Percentiles rank a stretch among this genome's conserved stretches.
Evolutionary conservation across 805 yeast genomes (phyloP).

Genomic region (Wickerhamomyces bisporus): DNA sequence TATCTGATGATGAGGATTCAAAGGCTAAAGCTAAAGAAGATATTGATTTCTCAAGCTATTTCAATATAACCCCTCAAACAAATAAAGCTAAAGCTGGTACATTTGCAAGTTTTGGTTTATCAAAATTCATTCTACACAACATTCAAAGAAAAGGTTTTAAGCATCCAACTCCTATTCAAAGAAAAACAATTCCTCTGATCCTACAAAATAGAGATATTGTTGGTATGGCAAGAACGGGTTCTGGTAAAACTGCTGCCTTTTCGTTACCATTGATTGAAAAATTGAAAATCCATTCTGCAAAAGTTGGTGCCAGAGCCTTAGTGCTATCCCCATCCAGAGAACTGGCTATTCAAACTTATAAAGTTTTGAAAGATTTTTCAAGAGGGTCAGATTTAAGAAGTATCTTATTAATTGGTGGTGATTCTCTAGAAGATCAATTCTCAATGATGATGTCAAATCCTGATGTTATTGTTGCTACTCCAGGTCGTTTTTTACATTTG

Average conservation of each 20-base stretch:
- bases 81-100: constrained; percentile 72
- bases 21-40: constrained; percentile 31
- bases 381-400: constrained; percentile 79
- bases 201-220: constrained; percentile 89
- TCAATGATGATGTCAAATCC: constrained; percentile 90
- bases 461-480: constrained; percentile 92
- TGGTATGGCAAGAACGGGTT: constrained; percentile 99
- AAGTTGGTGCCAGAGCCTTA: constrained; percentile 83
- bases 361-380: constrained; percentile 83
- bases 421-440: constrained; percentile 95
- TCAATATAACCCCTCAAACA: constrained; percentile 36
- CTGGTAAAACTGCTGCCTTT: constrained; percentile 98
- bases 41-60: constrained; percentile 43
- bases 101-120: constrained; percentile 86
- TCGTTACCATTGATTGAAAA: constrained; percentile 84
- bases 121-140: constrained; percentile 63
- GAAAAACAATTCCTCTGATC: constrained; percentile 89
- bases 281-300: constrained; percentile 77
- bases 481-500: constrained; percentile 94
- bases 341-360: constrained; percentile 87
- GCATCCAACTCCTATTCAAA: constrained; percentile 96
- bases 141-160: constrained; percentile 81
- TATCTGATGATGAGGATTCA: constrained; percentile 45
- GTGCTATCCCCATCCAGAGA: constrained; percentile 95
- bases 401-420: constrained; percentile 91